Conservation (phyloP, 2,329 filamentous ascomycete species). For the Aspergillus sp. region DNA sequence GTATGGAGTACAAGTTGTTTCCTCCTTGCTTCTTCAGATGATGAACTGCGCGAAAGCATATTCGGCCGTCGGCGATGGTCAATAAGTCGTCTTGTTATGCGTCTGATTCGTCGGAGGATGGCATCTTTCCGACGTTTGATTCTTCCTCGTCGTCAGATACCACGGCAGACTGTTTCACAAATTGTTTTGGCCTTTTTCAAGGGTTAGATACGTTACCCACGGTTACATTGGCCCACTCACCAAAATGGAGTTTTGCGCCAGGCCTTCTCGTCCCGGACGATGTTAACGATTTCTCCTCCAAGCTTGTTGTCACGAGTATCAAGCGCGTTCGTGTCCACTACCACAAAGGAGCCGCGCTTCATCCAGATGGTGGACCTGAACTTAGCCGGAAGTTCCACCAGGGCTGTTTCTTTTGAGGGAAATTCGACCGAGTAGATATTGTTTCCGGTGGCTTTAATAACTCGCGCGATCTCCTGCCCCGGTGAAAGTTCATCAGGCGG, state of each 20-base stretch:
- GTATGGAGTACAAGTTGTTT: not conserved
- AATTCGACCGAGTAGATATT: constrained; percentile 80
- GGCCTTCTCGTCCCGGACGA: constrained; percentile 84
- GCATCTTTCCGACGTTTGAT: constrained; percentile 80
- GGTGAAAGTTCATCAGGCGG: constrained; percentile 55
- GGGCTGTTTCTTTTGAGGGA: constrained; percentile 63
- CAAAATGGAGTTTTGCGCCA: constrained; percentile 92
- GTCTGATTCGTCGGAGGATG: constrained; percentile 76
- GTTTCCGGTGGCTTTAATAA: constrained; percentile 82
- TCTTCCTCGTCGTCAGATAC: constrained; percentile 73
- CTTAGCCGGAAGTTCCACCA: constrained; percentile 78
- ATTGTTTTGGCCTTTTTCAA: constrained; percentile 71
- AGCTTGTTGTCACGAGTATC: constrained; percentile 73
- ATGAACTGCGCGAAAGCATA: not conserved
- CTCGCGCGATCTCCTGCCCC: constrained; percentile 68
- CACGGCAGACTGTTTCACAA: constrained; percentile 63
- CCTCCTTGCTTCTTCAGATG: not conserved
- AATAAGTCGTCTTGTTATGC: constrained; percentile 49
- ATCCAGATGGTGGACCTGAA: constrained; percentile 96
- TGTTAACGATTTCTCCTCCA: constrained; percentile 85
- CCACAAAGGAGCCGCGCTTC: constrained; percentile 80
- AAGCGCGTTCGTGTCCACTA: constrained; percentile 70
- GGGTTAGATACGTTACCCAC: constrained; percentile 12
- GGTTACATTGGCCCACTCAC: constrained; percentile 48
- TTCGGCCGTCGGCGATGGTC: not conserved